phyloP scores from a whole-genome alignment of 2,329 filamentous ascomycete species.

The Biscogniauxia marginata region DNA sequence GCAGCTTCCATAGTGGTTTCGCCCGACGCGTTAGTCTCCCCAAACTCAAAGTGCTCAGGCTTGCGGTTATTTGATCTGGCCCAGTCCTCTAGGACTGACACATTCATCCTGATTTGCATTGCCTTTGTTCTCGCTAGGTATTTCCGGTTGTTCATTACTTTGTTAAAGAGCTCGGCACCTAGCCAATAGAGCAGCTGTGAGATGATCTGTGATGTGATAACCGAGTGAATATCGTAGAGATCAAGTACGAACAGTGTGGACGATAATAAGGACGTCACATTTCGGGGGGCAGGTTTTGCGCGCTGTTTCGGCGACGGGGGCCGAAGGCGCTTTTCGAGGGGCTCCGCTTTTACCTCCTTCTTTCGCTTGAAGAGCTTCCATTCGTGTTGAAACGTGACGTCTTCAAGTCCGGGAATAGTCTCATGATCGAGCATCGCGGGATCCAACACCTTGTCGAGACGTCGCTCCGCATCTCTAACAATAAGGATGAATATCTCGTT shows the following conservation, averaged over 20 bases:
- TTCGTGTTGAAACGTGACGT: slow-evolving; percentile 95
- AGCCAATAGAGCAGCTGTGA: slow-evolving; percentile 96
- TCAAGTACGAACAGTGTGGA: slow-evolving; percentile 97
- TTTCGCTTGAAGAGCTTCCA: slow-evolving; percentile 97
- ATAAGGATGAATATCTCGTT: slow-evolving; percentile 99
- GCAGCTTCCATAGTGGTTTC: slow-evolving; percentile 85
- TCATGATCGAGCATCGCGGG: slow-evolving; percentile 95
- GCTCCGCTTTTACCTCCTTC: slow-evolving; percentile 84
- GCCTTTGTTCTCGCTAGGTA: slow-evolving; percentile 95
- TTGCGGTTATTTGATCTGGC: slow-evolving; percentile 88
- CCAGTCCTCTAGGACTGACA: slow-evolving; percentile 95
- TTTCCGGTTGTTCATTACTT: slow-evolving; percentile 93
- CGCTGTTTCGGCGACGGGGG: slow-evolving; percentile 91
- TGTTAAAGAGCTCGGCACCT: slow-evolving; percentile 93
- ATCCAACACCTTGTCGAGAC: slow-evolving; percentile 94
- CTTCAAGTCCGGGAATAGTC: slow-evolving; percentile 95
- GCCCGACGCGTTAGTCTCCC: slow-evolving; percentile 79
- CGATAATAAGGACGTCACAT: slow-evolving; percentile 91
- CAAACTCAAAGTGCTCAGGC: slow-evolving; percentile 92
- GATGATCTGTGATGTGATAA: slow-evolving; percentile 88
- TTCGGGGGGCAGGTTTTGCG: slow-evolving; percentile 88
- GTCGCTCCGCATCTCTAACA: slow-evolving; percentile 89
- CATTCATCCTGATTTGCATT: slow-evolving; percentile 99
- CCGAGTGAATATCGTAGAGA: slow-evolving; percentile 97
- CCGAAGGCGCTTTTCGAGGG: slow-evolving; percentile 83